Conservation (phyloP, 257 asterid genomes). For the Solanum piurae region DNA sequence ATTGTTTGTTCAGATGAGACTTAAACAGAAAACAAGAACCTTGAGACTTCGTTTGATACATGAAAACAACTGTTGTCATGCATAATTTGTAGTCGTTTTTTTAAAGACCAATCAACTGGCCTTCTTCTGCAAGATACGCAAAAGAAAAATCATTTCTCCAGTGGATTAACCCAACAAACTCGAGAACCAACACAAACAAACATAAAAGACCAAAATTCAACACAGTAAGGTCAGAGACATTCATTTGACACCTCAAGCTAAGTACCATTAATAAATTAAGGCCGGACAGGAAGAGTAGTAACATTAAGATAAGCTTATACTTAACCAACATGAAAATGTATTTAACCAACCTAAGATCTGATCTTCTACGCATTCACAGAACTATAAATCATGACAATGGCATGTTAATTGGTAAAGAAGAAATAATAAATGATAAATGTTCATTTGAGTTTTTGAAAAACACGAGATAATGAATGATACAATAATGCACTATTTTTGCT, state of each 20-base stretch:
- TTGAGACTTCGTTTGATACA: neutral
- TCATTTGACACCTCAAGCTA: neutral
- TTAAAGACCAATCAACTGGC: neutral
- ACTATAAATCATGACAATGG: neutral
- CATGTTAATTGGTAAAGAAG: neutral
- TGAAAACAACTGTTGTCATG: neutral
- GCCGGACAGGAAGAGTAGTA: neutral
- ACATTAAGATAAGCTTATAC: neutral
- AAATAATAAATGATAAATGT: neutral
- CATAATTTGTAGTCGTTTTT: neutral
- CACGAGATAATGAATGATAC: neutral
- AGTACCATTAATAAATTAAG: neutral
- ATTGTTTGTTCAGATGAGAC: neutral
- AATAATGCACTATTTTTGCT: neutral
- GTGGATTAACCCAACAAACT: neutral
- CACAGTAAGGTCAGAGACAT: neutral
- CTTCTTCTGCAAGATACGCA: neutral
- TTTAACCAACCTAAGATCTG: neutral
- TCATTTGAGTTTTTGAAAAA: neutral
- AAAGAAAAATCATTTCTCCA: neutral
- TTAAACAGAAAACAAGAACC: neutral
- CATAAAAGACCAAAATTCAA: neutral
- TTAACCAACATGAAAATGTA: neutral
- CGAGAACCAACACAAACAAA: neutral
- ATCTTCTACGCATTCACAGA: neutral